Conservation (phyloP, 805 yeast genomes). For the Metschnikowia proteae region DNA sequence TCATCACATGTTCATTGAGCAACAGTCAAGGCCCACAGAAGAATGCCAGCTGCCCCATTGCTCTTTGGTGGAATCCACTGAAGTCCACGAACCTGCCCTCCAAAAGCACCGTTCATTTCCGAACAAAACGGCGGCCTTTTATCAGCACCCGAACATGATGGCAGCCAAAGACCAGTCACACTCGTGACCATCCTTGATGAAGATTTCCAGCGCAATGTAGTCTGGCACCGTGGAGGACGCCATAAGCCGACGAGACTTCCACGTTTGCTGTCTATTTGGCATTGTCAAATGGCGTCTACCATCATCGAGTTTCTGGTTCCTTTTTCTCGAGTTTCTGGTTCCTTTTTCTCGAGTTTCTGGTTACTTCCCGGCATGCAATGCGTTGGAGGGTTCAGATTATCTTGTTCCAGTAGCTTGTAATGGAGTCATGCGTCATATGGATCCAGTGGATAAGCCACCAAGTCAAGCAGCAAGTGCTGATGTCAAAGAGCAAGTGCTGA, state of each 20-base stretch:
- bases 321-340: no score
- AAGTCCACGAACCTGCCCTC: no score
- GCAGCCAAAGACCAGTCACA: slow-evolving; percentile 98
- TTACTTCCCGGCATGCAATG: slow-evolving; percentile 20
- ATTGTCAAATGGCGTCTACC: slow-evolving; percentile 95
- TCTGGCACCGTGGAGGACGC: slow-evolving; percentile 96
- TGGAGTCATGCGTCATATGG: slow-evolving; percentile 88
- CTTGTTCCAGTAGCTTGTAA: slow-evolving; percentile 68
- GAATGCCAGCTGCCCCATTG: no score
- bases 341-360: no score
- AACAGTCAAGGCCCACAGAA: no score
- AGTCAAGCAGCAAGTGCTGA: no score
- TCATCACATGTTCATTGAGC: no score
- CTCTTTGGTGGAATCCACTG: no score
- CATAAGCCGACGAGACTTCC: slow-evolving; percentile 86
- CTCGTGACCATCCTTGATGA: slow-evolving; percentile 94
- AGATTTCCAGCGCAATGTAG: slow-evolving; percentile 93
- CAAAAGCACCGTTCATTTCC: slow-evolving; percentile 47
- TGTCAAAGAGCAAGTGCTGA: no score
- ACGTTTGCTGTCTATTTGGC: slow-evolving; percentile 91
- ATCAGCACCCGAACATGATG: slow-evolving; percentile 89
- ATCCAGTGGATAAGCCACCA: slow-evolving; percentile 85
- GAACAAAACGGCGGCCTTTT: slow-evolving; percentile 98
- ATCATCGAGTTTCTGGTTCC: slow-evolving; percentile 59
- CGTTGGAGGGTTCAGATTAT: slow-evolving; percentile 35